Evolutionary conservation across 768 basidiomycete genomes (phyloP).

Genomic region (Phanerochaete carnosa): DNA sequence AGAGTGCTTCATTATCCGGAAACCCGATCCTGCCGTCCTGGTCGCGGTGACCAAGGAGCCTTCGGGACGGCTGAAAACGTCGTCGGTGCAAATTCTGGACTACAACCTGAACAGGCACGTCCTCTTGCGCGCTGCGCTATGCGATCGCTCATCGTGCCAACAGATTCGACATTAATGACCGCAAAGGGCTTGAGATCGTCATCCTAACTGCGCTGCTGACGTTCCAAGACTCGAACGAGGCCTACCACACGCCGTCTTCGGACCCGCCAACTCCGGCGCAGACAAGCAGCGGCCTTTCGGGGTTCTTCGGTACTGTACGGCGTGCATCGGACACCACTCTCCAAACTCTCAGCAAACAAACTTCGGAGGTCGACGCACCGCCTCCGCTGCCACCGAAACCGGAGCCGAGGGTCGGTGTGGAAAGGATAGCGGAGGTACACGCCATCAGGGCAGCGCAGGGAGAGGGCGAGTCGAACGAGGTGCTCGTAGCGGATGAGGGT

Average conservation of each 20-base stretch:
- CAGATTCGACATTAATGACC: constrained; percentile 82
- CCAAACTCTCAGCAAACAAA: constrained; percentile 1
- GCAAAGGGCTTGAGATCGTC: constrained; percentile 83
- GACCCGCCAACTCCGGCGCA: constrained; percentile 10
- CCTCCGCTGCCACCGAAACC: constrained; percentile 43
- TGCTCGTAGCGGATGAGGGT: constrained; percentile 67
- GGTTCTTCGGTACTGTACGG: constrained; percentile 6
- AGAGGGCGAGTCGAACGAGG: constrained; percentile 69
- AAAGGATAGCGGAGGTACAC: constrained; percentile 72
- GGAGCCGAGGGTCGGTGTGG: constrained; percentile 60
- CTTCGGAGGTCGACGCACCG: constrained; percentile 13
- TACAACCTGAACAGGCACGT: constrained; percentile 77
- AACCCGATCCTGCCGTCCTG: constrained; percentile 84
- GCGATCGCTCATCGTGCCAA: neutral
- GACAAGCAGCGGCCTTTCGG: neutral
- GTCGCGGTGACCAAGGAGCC: constrained; percentile 81
- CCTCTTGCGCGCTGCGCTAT: neutral
- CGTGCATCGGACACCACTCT: constrained; percentile 2
- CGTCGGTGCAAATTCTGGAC: constrained; percentile 74
- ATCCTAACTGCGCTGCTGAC: constrained; percentile 74
- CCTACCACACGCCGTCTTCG: constrained; percentile 34
- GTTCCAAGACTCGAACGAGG: constrained; percentile 69
- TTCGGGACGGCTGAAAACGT: constrained; percentile 58
- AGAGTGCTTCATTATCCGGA: constrained; percentile 78
- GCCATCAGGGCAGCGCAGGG: constrained; percentile 35